A percentile compares a stretch with the other conserved stretches of the same genome.
These are phyloP conservation scores for Cystofilobasidium bisporidii DNA, from an alignment of 768 basidiomycete genomes.

Conservation along the genomic window DNA sequence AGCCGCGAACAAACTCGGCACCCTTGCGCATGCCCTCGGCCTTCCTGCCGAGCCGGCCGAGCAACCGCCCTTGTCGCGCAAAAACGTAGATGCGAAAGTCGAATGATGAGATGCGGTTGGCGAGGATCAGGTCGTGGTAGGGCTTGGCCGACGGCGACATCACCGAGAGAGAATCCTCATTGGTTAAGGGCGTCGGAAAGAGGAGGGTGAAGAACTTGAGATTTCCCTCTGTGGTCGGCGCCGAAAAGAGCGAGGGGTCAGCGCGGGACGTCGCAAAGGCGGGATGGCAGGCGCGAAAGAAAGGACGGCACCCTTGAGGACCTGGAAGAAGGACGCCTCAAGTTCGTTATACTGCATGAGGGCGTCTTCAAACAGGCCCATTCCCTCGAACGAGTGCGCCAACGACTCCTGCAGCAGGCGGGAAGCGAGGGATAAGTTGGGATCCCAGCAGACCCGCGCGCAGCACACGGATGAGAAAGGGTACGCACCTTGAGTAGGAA, in stretches of 20 bases:
- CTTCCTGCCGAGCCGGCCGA: slow-evolving; percentile 59
- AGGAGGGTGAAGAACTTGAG: slow-evolving; percentile 41
- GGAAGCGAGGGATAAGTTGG: not conserved
- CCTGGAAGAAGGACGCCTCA: slow-evolving; percentile 61
- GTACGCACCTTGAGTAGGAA: slow-evolving; percentile 77
- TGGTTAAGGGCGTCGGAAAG: not conserved
- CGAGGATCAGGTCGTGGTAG: slow-evolving; percentile 78
- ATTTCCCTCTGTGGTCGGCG: slow-evolving; percentile 62
- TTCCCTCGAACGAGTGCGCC: slow-evolving; percentile 80
- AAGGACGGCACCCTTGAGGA: slow-evolving; percentile 39
- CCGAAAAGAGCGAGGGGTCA: not conserved
- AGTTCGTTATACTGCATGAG: slow-evolving; percentile 82
- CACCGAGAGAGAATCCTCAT: slow-evolving; percentile 70
- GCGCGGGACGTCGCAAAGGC: not conserved
- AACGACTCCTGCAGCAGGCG: slow-evolving; percentile 70
- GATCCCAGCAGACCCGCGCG: not conserved
- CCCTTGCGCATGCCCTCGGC: slow-evolving; percentile 64
- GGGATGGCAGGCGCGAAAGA: not conserved
- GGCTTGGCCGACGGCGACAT: slow-evolving; percentile 71
- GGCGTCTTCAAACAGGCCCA: slow-evolving; percentile 82
- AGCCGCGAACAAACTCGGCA: slow-evolving; percentile 61
- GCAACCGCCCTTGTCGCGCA: slow-evolving; percentile 67
- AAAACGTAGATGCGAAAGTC: slow-evolving; percentile 88
- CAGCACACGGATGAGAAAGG: not conserved
- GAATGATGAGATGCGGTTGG: slow-evolving; percentile 83